Evolutionary conservation across 768 basidiomycete species (phyloP), one percentile per base, ranked within the genome.

Genomic region (Amanita fuliginea): DNA sequence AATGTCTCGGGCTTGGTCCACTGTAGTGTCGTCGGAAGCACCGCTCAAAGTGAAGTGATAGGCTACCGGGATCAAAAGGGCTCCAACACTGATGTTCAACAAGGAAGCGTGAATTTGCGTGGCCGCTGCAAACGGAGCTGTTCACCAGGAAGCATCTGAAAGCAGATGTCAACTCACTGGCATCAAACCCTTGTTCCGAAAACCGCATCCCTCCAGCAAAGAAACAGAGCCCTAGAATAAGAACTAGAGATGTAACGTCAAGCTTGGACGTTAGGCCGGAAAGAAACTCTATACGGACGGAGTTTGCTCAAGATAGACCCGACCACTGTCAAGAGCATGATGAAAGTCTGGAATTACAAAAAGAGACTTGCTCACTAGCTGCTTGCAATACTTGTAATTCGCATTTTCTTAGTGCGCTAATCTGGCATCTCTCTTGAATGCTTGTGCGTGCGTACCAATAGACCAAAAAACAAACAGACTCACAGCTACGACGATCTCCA

Each of bases 181-280:
- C 61, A 53, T 86, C 80, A 53, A 88, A 88, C 1, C 77, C 83
- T 62, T 90, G 88, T 58, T 90, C 85, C 2, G 83, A 79, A 55
- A 82, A 90, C 11, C 76, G 74, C 54, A 81, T 58, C 0, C 87
- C 87, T 11, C 88, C 87, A 0, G 86, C 88, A 53, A 91, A 84
- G 65, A 90, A 87, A 56, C 86, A 87, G 63, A 91, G 77, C 14
- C 89, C 89, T 9, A 91, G 74, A 14, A 92, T 87, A 35, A 93
- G 76, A 1, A 93, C 86, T 89, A 16, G 16, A 42, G 14, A 42
- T 32, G 35, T 43, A 46, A 51, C 52, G 51, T 50, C 40, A 47
- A 21, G 8, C 28, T 33, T 24, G 5, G 35, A n/a, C 7, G 30
- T 35, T 10, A 10, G 18, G 7, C 28, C 13, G 5, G 8, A 21